Evolutionary conservation across 257 asterid genomes (phyloP), one percentile per base, ranked within the genome.

Genomic region (Penstemon davidsonii): DNA sequence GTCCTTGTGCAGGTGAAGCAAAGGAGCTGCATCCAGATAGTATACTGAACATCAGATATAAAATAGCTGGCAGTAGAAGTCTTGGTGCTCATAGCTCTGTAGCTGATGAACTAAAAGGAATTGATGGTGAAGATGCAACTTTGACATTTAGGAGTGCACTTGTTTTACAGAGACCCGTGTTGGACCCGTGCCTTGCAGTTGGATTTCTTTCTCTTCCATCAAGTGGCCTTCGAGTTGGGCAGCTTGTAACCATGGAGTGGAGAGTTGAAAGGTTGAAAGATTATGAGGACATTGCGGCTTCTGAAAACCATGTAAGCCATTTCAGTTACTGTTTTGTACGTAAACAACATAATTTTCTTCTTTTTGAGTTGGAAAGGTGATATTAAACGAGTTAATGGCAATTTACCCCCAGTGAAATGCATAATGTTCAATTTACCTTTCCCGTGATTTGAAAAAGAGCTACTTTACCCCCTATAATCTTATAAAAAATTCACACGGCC

Each of bases 121-220:
- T 76, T 53, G 79, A 78, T 74, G 63, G 69, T 69, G 87, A 77
- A 72, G 72, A 67, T 18, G 66, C 71, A n/a, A 79, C 70, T 72
- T 79, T 94, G 86, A 87, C 83, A 68, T 94, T 91, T 79, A 81
- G 78, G 84, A 84, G 95, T 53, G 90, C 87, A 67, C 84, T 94
- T 66, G 86, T 66, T 75, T 80, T 91, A 76, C 97, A 86, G 75
- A 77, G 89, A 66, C 96, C 97, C 37, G 97, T 91, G 38, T 85
- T 94, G 69, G 96, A 94, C 80, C 99, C 99, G 79, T 87, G 88
- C 80, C 79, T 94, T 83, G 97, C 97, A 6, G 96, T 94, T 74
- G 99, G 99, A 55, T 94, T 94, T 77, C 96, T 91, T 51, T 87
- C 99, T 76, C 96, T 93, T 73, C 87, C 95, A 64, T 86, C 96